Percentiles rank a stretch among this genome's conserved stretches.
These are phyloP conservation scores for Blastobotrys parvus DNA, from an alignment of 805 yeast genomes.

Conservation along the genomic window DNA sequence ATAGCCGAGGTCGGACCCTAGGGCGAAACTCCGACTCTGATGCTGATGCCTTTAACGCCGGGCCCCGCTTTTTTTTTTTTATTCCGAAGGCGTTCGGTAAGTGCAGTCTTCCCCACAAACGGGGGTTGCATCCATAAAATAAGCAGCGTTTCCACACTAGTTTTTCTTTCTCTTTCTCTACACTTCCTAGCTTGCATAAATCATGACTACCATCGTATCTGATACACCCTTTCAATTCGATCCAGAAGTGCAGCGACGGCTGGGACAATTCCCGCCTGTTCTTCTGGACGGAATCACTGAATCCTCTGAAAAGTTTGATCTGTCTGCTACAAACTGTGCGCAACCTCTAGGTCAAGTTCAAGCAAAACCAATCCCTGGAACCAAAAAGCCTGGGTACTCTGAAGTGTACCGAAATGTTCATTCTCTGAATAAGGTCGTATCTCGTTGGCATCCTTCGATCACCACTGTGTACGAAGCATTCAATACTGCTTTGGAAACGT, in stretches of 20 bases:
- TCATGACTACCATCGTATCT: not conserved
- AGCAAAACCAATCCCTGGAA: conserved; percentile 34
- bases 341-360: conserved; percentile 23
- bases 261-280: conserved; percentile 8
- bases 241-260: conserved; percentile 6
- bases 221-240: conserved; percentile 2
- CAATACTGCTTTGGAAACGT: conserved; percentile 21
- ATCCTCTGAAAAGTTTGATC: not conserved
- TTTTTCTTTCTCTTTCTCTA: no score
- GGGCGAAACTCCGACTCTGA: no score
- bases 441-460: conserved; percentile 29
- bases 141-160: no score
- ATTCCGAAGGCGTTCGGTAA: no score
- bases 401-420: conserved; percentile 42
- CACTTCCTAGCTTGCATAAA: no score
- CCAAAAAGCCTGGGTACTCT: conserved; percentile 40
- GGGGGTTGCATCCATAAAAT: no score
- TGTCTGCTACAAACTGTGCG: not conserved
- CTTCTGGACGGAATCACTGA: conserved; percentile 6
- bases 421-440: conserved; percentile 25
- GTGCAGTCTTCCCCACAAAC: no score
- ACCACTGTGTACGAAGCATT: conserved; percentile 34
- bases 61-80: no score
- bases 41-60: no score
- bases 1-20: no score